Evolutionary conservation across 2,329 filamentous ascomycete species (phyloP), one percentile per base, ranked within the genome.

Genomic region (Penicillium capsulatum): DNA sequence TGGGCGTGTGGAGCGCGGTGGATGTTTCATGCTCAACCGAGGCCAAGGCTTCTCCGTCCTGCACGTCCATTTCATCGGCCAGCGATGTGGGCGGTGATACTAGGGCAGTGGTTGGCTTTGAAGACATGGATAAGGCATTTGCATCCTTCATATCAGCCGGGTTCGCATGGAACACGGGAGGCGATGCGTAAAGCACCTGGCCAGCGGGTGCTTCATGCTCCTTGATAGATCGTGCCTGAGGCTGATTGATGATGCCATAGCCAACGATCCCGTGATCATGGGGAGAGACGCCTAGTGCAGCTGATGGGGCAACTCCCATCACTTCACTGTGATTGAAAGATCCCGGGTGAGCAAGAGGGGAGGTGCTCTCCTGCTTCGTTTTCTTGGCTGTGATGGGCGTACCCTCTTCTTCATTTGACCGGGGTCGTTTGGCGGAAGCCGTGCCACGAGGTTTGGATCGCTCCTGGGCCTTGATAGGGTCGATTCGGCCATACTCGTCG

Each of bases 381-480:
- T 60, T 62, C 48, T 64, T 66, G 35, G 50, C 58, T 13, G 47
- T 30, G 11, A 38, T 35, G 11, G 52, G 36, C 15, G 39, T 38
- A n/a, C 45, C 36, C 13, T 51, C 59, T 16, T 70, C 69, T 20
- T 69, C 73, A 38, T 65, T 67, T 4, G 63, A 59, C 28, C 69
- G 63, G 24, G 75, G 70, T 44, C 76, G 73, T 58, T 80, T 80
- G 27, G 70, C 65, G n/a, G 70, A 70, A n/a, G 65, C 67, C 20
- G 74, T 73, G 10, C 75, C 77, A 45, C 79, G 71, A 28, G 79
- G 77, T 28, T 80, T 74, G 2, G 78, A 76, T 16, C 74, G 69
- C 54, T 83, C 79, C 35, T 76, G 75, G 2, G 77, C 76, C 55
- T 83, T 83, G 52, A 80, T 61, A 2, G 79, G 79, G 58, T 83